phyloP scores from a whole-genome alignment of 805 yeast genomes.

The Jamesozyma piceae region DNA sequence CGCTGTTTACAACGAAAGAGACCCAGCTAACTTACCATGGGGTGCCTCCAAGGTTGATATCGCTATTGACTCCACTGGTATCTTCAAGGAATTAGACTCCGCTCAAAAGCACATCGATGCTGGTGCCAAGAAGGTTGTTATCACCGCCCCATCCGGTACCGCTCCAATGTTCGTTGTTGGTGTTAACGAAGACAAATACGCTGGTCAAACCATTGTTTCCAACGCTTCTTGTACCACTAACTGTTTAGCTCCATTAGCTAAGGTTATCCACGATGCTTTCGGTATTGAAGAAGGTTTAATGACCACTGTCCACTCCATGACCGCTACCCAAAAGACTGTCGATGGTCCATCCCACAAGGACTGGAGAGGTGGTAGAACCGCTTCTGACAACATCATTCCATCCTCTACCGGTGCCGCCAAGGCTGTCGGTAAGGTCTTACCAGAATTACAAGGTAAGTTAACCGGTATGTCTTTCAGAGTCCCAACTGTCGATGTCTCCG shows the following conservation, averaged over 20 bases:
- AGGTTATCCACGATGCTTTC: constrained; percentile 54
- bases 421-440: constrained; percentile 68
- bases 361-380: constrained; percentile 77
- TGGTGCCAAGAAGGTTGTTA: constrained; percentile 66
- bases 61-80: constrained; percentile 66
- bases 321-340: constrained; percentile 66
- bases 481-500: constrained; percentile 65
- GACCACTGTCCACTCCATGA: constrained; percentile 67
- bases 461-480: constrained; percentile 70
- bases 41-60: constrained; percentile 51
- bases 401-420: constrained; percentile 72
- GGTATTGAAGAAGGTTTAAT: constrained; percentile 67
- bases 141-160: constrained; percentile 63
- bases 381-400: constrained; percentile 67
- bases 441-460: constrained; percentile 61
- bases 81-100: constrained; percentile 55
- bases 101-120: constrained; percentile 62
- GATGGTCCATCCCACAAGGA: constrained; percentile 73
- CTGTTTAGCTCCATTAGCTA: constrained; percentile 68
- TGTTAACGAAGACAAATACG: constrained; percentile 55
- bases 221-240: constrained; percentile 70
- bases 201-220: constrained; percentile 51
- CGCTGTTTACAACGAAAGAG: constrained; percentile 53
- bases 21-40: constrained; percentile 63
- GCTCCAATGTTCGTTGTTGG: constrained; percentile 70